Percentiles rank a stretch among this genome's conserved stretches.
Evolutionary conservation across 2,329 filamentous ascomycete genomes (phyloP).

Genomic region (Dissoconium aciculare): DNA sequence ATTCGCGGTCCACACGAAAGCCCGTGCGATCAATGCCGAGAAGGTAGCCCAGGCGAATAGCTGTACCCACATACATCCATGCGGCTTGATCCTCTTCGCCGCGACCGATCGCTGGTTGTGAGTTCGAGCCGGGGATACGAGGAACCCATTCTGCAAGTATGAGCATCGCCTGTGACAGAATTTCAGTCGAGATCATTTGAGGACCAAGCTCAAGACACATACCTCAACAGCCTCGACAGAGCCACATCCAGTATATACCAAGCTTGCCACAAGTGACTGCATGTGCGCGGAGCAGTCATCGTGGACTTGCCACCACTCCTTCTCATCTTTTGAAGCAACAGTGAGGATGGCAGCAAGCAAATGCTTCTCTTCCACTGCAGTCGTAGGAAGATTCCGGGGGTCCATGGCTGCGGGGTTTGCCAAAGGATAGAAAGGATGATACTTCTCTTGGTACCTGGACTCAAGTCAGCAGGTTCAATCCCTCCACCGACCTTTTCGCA

Average conservation of each 20-base stretch:
- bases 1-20: conserved; percentile 19
- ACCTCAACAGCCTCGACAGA: conserved; percentile 21
- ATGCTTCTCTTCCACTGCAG: conserved; percentile 19
- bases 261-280: conserved; percentile 20
- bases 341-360: conserved; percentile 21
- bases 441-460: conserved; percentile 18
- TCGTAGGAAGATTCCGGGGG: conserved; percentile 15
- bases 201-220: neutral
- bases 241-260: conserved; percentile 20
- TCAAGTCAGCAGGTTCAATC: neutral
- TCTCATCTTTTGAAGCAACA: conserved; percentile 22
- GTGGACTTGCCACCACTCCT: conserved; percentile 21
- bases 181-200: neutral
- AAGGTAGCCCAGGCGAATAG: conserved; percentile 22
- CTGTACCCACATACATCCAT: conserved; percentile 23
- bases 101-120: conserved; percentile 17
- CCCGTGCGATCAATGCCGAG: conserved; percentile 23
- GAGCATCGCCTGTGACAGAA: conserved; percentile 16
- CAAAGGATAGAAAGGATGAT: conserved; percentile 23
- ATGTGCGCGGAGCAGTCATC: conserved; percentile 22
- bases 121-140: conserved; percentile 13
- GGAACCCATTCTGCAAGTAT: conserved; percentile 24
- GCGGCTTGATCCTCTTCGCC: conserved; percentile 23
- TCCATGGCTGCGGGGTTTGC: conserved; percentile 20
- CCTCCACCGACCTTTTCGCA: neutral